A percentile compares a stretch with the other conserved stretches of the same genome.
Evolutionary conservation across 257 asterid species (phyloP).

Genomic region (Solanum pinnatisectum): DNA sequence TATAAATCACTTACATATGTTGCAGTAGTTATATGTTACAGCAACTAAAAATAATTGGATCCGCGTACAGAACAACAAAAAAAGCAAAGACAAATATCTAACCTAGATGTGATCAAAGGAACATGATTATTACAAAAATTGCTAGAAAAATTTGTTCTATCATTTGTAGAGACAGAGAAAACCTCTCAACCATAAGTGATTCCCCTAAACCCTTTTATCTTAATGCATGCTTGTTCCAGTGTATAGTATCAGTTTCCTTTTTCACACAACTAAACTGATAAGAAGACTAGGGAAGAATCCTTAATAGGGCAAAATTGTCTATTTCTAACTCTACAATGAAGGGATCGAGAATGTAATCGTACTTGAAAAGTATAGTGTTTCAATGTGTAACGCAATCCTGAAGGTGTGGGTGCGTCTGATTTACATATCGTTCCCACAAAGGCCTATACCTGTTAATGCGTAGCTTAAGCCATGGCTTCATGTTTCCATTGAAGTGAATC

Average conservation of each 20-base stretch:
- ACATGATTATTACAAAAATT: not conserved
- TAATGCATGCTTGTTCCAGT: conserved; percentile 10
- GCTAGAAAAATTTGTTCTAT: not conserved
- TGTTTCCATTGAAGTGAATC: conserved; percentile 72
- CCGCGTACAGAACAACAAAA: not conserved
- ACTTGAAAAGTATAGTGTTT: conserved; percentile 18
- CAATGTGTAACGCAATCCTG: conserved; percentile 56
- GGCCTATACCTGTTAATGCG: conserved; percentile 71
- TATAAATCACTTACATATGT: not conserved
- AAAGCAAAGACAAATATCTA: not conserved
- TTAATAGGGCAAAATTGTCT: conserved; percentile 44
- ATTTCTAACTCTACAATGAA: conserved; percentile 17
- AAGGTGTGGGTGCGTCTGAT: conserved; percentile 48
- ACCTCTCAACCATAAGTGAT: not conserved
- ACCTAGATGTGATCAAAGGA: not conserved
- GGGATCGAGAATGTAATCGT: conserved; percentile 18
- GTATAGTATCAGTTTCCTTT: conserved; percentile 4
- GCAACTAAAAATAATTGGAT: not conserved
- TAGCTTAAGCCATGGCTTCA: conserved; percentile 90
- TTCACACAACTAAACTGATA: conserved; percentile 1
- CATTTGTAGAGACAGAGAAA: conserved; percentile 3
- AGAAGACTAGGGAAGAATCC: conserved; percentile 9
- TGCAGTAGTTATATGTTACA: not conserved
- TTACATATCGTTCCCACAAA: conserved; percentile 68
- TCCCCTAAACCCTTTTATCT: not conserved